These are phyloP conservation scores for Haematococcus lacustris DNA, from an alignment of 139 green algal species.

Conservation along the genomic window DNA sequence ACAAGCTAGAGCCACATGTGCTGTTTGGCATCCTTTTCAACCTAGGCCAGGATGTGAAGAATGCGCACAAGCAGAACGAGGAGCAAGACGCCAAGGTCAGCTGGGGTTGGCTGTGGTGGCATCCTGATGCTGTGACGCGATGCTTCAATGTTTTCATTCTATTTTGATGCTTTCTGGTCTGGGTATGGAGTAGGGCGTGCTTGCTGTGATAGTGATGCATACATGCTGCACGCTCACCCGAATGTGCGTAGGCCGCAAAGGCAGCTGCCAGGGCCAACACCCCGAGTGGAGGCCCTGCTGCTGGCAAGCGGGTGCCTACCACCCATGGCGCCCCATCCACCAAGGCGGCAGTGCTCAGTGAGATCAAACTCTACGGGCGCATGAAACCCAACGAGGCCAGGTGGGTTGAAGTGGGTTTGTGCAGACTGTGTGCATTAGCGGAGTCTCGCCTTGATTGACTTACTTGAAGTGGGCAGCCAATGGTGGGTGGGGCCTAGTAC, in stretches of 20 bases:
- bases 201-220: background rate
- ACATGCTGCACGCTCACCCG: background rate
- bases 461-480: background rate
- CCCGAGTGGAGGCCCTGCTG: background rate
- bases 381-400: constrained; percentile 14
- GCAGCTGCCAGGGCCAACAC: background rate
- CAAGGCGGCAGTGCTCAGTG: constrained; percentile 9
- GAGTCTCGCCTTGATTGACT: background rate
- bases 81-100: background rate
- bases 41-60: background rate
- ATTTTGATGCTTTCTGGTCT: background rate
- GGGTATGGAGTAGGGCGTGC: background rate
- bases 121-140: background rate
- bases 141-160: background rate
- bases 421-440: background rate
- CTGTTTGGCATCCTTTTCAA: background rate
- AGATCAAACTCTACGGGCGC: constrained; percentile 8
- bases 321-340: background rate
- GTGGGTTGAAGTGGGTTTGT: background rate
- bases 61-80: background rate
- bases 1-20: constrained; percentile 1
- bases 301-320: background rate
- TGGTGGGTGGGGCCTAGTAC: no score
- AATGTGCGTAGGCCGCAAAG: constrained; percentile 10
- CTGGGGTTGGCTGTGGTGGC: no score